Evolutionary conservation across 2,329 filamentous ascomycete species (phyloP), one percentile per base, ranked within the genome.

Genomic region (Chrysoporthe deuterocubensis): DNA sequence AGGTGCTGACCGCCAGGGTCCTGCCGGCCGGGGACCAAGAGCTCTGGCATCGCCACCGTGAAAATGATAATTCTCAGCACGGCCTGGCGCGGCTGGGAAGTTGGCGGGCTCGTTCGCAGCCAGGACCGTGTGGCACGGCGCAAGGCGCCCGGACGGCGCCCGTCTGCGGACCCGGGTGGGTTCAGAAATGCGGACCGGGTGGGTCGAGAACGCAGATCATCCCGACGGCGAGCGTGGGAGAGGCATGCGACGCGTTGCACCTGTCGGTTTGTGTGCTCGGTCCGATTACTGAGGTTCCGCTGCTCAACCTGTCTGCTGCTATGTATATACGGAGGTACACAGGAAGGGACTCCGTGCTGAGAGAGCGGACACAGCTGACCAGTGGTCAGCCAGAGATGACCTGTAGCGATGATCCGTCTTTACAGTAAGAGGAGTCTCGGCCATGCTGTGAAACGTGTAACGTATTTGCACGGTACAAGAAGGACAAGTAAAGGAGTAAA

Each of bases 181-280:
- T 18, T 43, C 37, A 34, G 42, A 64, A 50, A 37, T 58, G 52
- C 52, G 62, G 62, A 42, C 52, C 40, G 26, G 26, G 42, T 64
- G 68, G 68, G 65, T 44, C 65, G 32, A 21, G 56, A 63, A 21
- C 46, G 68, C 50, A 69, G 68, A 69, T 69, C 68, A 58, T 61
- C 44, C 57, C 65, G 65, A 54, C 34, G 34, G 5, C 16, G 34
- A 42, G 56, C n/a, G 56, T 18, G 62, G n/a, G 62, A 9, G 37
- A 64, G 34, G 37, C 16, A 16, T 44, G 43, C 57, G 57, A 16
- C 13, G 40, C 43, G n/a, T 32, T 7, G 32, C 4, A 14, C 26
- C 46, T 62, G 14, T 43, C 50, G 62, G 48, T 21, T 14, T 18
- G 50, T 18, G 50, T 64, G 11, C 62, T 64, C 48, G 46, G 62